These are phyloP conservation scores for Ustilago xerochloae DNA, from an alignment of 1,284 basidiomycete genomes.

Conservation along the genomic window DNA sequence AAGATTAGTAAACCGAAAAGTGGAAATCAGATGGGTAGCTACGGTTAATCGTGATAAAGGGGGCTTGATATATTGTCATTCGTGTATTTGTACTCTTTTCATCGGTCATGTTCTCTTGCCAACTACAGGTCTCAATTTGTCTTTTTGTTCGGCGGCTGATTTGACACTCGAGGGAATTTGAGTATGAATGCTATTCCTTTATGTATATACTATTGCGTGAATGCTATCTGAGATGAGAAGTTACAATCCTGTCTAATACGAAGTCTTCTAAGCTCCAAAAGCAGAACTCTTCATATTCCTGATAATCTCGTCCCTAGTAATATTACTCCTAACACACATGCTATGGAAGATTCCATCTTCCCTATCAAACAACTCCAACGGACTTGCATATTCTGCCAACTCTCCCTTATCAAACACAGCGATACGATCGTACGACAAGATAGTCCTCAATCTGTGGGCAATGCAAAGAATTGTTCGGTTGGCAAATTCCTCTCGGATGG, in stretches of 20 bases:
- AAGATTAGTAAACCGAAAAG: conserved; percentile 54
- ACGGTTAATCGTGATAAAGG: conserved; percentile 20
- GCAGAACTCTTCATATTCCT: conserved; percentile 15
- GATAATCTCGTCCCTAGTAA: conserved; percentile 73
- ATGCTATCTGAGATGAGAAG: neutral
- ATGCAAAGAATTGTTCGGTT: conserved; percentile 83
- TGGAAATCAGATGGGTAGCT: conserved; percentile 51
- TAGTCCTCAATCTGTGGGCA: conserved; percentile 79
- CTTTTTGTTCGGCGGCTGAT: too few relatives aligned
- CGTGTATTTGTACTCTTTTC: too few relatives aligned
- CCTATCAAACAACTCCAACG: conserved; percentile 73
- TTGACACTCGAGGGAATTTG: too few relatives aligned
- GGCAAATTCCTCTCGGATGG: conserved; percentile 83
- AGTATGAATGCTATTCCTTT: neutral
- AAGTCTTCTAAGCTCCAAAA: neutral
- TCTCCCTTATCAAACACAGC: conserved; percentile 80
- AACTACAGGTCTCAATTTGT: too few relatives aligned
- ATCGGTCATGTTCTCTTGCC: too few relatives aligned
- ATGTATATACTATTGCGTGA: neutral
- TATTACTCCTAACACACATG: conserved; percentile 79
- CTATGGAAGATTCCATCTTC: conserved; percentile 75
- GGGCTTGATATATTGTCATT: too few relatives aligned
- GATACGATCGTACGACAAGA: conserved; percentile 82
- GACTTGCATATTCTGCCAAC: conserved; percentile 79
- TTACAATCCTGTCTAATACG: neutral